phyloP scores from a whole-genome alignment of 73 alveolate genomes.

The Symbiodinium natans region DNA sequence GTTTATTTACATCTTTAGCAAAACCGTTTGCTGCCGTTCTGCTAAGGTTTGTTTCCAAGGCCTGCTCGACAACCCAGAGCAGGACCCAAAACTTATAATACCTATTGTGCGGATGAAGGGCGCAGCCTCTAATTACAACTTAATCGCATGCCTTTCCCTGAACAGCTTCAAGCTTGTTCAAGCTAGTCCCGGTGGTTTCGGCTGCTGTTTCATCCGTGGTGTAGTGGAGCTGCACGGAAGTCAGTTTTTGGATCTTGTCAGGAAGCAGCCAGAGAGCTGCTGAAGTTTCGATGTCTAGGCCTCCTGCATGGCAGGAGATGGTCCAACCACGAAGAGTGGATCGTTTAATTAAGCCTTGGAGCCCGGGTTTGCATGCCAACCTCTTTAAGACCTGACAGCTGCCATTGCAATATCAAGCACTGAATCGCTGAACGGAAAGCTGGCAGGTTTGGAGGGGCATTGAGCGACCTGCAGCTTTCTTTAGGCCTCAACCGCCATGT shows the following conservation, averaged over 20 bases:
- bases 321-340: background rate
- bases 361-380: background rate
- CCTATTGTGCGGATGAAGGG: background rate
- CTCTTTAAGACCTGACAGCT: background rate
- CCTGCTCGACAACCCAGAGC: no score
- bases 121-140: background rate
- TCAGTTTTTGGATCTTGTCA: background rate
- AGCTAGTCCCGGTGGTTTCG: background rate
- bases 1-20: no score
- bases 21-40: no score
- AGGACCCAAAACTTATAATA: no score
- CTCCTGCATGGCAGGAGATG: background rate
- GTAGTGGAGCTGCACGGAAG: background rate
- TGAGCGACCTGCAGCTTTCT: background rate
- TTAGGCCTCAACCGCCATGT: background rate
- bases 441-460: background rate
- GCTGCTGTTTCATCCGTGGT: slow-evolving; percentile 9
- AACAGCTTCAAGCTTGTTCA: background rate
- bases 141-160: no score
- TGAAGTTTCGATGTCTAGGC: background rate
- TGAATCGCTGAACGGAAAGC: background rate
- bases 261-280: slow-evolving; percentile 12
- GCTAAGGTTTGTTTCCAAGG: no score
- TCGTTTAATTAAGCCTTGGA: background rate
- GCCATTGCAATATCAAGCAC: background rate